Evolutionary conservation across 495 filamentous ascomycete species (phyloP), one percentile per base, ranked within the genome.

Genomic region (Talaromyces thailandensis): DNA sequence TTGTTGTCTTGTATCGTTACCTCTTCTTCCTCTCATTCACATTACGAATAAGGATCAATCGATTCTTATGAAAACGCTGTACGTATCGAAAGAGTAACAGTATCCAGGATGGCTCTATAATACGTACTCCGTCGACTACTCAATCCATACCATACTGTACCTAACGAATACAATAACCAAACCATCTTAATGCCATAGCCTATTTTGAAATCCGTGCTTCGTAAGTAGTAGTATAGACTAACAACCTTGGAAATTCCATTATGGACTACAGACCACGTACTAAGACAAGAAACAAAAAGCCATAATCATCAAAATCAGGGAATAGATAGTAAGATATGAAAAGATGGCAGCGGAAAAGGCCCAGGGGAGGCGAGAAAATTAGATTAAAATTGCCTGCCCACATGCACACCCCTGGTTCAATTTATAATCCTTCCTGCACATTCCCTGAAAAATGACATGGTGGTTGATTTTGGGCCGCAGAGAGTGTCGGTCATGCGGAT

Each of bases 401-500:
- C 35, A 40, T 14, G 5, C 35, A 12, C 3, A 9, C 26, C 23
- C 51, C 51, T 55, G 51, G 51, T 55, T 24, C 24, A 55, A 11
- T 55, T 55, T 28, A 4, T 7, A 55, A 55, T 55, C 26, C 51
- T 28, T 25, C 18, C 51, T 26, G 24, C 51, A 55, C 26, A 55
- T 14, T 55, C 51, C 51, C 23, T 55, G 26, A 55, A 24, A 55
- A 14, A 28, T 55, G 51, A 55, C 51, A 55, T 14, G 24, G 51
- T 55, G 23, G 51, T 28, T 55, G 26, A 28, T 28, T 28, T 28
- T 28, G 51, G 51, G 26, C 28, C 55, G 55, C 55, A 57, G 55
- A 57, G n/a, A 11, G 55, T 32, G 26, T 57, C 24, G 55, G 55
- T 57, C 55, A 57, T 57, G 55, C 55, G 55, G 55, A 57, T 57